Evolutionary conservation across 1,139 yeast species (phyloP).

Genomic region (Kodamaea alishanica): DNA sequence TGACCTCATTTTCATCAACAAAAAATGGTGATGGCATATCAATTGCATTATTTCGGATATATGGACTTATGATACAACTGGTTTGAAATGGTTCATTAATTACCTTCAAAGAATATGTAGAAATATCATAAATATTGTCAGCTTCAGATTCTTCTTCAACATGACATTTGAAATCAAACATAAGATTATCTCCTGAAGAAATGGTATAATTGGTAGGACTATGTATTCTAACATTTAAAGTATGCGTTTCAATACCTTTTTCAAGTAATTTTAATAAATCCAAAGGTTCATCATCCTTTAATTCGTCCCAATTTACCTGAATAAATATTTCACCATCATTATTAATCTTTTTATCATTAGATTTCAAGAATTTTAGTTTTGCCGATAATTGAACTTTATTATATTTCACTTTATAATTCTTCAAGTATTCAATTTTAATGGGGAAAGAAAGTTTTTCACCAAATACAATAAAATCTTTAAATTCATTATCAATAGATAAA

Average conservation of each 20-base stretch:
- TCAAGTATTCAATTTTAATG: constrained; percentile 19
- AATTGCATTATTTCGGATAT: constrained; percentile 21
- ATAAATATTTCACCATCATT: constrained; percentile 16
- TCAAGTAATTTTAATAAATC: constrained; percentile 17
- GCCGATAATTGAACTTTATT: constrained; percentile 20
- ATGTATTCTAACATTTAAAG: constrained; percentile 28
- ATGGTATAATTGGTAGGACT: constrained; percentile 14
- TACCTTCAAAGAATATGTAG: constrained; percentile 28
- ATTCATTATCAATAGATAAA: constrained; percentile 4
- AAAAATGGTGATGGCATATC: constrained; percentile 46
- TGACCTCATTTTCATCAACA: constrained; percentile 14
- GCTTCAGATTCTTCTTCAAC: constrained; percentile 20
- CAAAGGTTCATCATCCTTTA: constrained; percentile 43
- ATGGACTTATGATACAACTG: constrained; percentile 36
- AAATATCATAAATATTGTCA: constrained; percentile 28
- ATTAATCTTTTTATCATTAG: constrained; percentile 16
- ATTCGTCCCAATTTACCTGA: constrained; percentile 33
- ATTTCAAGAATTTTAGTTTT: constrained; percentile 17
- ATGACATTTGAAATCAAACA: constrained; percentile 25
- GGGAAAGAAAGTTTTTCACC: constrained; percentile 30
- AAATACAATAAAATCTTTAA: constrained; percentile 16
- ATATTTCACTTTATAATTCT: constrained; percentile 19
- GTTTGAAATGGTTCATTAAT: constrained; percentile 35
- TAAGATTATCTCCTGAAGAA: constrained; percentile 8
- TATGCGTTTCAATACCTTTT: constrained; percentile 12